These are phyloP conservation scores for Diaporthe eres DNA, from an alignment of 2,329 filamentous ascomycete species.

Conservation along the genomic window DNA sequence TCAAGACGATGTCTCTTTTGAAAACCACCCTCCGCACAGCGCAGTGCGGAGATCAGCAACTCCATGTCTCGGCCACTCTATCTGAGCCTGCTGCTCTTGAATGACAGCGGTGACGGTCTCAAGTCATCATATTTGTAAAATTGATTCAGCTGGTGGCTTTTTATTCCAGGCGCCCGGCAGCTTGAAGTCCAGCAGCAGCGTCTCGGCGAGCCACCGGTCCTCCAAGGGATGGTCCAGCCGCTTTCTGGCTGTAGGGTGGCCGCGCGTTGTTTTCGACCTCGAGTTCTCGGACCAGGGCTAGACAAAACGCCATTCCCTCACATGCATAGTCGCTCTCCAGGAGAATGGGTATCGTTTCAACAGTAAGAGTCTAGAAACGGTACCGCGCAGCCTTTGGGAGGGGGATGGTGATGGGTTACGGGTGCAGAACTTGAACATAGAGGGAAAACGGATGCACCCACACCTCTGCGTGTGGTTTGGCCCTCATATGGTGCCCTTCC, in stretches of 20 bases:
- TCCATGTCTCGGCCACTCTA: background rate
- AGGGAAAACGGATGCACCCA: no score
- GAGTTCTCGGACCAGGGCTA: background rate
- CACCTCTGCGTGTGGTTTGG: no score
- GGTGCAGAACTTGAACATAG: no score
- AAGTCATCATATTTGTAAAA: background rate
- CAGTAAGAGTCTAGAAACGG: background rate
- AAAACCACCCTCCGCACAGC: background rate
- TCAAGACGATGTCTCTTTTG: background rate
- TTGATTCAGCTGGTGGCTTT: background rate
- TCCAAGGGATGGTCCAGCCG: background rate
- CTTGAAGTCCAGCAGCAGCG: conserved; percentile 27
- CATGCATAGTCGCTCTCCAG: conserved; percentile 10
- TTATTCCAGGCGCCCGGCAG: background rate
- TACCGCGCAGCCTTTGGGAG: background rate
- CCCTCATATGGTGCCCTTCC: no score
- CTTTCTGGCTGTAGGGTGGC: background rate
- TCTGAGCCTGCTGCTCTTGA: background rate
- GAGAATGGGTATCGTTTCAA: conserved; percentile 16
- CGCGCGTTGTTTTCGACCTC: background rate
- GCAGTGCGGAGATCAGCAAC: background rate
- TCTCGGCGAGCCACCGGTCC: background rate
- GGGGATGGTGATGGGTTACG: no score
- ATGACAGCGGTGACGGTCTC: no score
- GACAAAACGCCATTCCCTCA: conserved; percentile 7